Percentiles rank a stretch among this genome's conserved stretches.
Conservation (phyloP, 1,284 basidiomycete genomes). For the Nidula niveotomentosa region DNA sequence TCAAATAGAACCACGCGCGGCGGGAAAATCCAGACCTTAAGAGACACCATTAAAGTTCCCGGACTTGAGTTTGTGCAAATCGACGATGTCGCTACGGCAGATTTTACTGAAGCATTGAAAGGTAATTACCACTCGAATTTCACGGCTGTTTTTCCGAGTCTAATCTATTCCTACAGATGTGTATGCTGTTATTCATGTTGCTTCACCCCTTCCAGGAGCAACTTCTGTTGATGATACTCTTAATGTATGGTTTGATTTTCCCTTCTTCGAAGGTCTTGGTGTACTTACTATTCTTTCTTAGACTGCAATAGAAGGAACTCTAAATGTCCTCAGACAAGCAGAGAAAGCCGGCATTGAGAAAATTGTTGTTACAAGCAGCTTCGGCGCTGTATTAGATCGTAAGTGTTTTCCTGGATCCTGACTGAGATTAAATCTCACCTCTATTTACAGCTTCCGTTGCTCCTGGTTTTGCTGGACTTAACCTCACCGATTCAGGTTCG, state of each 20-base stretch:
- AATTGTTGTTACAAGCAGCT: conserved; percentile 28
- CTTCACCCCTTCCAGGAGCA: conserved; percentile 24
- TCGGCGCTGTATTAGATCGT: conserved; percentile 23
- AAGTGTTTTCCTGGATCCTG: conserved; percentile 4
- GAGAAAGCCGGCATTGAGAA: conserved; percentile 28
- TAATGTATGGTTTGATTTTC: conserved; percentile 9
- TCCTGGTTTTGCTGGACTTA: conserved; percentile 16
- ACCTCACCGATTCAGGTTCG: conserved; percentile 17
- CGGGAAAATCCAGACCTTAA: conserved; percentile 13
- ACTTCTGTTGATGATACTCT: conserved; percentile 20
- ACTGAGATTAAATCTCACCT: not conserved
- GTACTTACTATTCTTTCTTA: conserved; percentile 4
- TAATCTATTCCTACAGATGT: conserved; percentile 11
- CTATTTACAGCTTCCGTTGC: conserved; percentile 9
- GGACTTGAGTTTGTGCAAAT: conserved; percentile 27
- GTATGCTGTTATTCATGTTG: conserved; percentile 23
- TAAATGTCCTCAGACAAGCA: conserved; percentile 28
- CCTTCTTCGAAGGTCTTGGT: conserved; percentile 1
- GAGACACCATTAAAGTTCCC: conserved; percentile 13
- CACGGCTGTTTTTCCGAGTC: not conserved
- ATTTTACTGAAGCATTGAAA: conserved; percentile 26
- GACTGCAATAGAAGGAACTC: conserved; percentile 23
- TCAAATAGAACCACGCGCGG: conserved; percentile 15
- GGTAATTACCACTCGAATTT: conserved; percentile 7
- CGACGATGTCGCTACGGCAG: conserved; percentile 12